These are phyloP conservation scores for Pseudozyma sp. DNA, from an alignment of 1,284 basidiomycete species.

Conservation along the genomic window DNA sequence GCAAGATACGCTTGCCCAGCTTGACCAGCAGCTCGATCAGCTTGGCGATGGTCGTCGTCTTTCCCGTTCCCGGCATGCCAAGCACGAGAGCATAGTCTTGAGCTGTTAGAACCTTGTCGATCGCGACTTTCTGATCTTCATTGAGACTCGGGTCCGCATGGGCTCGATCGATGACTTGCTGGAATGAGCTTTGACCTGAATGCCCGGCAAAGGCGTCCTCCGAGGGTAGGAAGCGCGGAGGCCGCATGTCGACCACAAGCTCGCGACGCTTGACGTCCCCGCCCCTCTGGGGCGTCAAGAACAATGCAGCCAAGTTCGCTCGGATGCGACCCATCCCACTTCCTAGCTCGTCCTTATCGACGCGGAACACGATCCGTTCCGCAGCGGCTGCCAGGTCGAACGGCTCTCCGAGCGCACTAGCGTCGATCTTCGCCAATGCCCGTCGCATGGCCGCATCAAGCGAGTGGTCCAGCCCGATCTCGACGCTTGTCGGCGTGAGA, in stretches of 20 bases:
- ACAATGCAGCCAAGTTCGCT: conserved; percentile 88
- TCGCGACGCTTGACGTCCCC: conserved; percentile 72
- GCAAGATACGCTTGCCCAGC: conserved; percentile 84
- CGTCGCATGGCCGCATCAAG: conserved; percentile 70
- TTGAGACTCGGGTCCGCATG: conserved; percentile 74
- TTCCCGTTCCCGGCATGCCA: conserved; percentile 98
- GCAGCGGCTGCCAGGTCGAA: conserved; percentile 14
- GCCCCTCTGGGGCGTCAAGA: conserved; percentile 76
- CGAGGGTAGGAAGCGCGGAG: conserved; percentile 74
- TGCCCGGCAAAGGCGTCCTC: neutral
- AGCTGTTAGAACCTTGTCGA: conserved; percentile 80
- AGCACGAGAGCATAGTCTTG: conserved; percentile 90
- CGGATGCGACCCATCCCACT: conserved; percentile 87
- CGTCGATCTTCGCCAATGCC: conserved; percentile 24
- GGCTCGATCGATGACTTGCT: neutral
- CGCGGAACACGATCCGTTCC: conserved; percentile 77
- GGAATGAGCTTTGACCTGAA: neutral
- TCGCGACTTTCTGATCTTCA: conserved; percentile 78
- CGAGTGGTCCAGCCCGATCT: conserved; percentile 83
- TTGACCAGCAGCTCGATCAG: conserved; percentile 83
- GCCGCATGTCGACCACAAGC: conserved; percentile 83
- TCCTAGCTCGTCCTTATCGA: conserved; percentile 92
- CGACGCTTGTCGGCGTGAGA: conserved; percentile 76
- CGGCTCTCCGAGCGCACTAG: neutral
- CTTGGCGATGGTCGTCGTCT: conserved; percentile 92